Conservation (phyloP, 257 asterid genomes). For the Striga asiatica region DNA sequence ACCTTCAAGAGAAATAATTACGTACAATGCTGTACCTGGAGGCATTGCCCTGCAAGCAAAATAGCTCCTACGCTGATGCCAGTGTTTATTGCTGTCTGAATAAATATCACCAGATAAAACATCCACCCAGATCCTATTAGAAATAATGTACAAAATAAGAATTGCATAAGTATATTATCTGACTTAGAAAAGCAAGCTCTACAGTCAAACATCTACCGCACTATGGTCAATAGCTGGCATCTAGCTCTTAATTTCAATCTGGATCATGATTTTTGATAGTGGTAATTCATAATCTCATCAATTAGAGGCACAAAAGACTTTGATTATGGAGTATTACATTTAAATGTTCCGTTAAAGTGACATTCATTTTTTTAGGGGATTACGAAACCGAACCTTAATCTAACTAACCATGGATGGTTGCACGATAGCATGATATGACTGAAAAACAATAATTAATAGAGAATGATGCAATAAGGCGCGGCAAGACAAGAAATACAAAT, state of each 20-base stretch:
- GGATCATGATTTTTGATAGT: neutral
- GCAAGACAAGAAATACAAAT: too few species aligned
- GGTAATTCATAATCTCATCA: neutral
- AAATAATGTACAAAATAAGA: conserved; percentile 5
- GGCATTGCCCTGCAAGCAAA: conserved; percentile 83
- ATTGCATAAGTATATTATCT: neutral
- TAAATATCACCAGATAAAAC: conserved; percentile 77
- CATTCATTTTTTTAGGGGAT: too few species aligned
- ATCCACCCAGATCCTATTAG: conserved; percentile 81
- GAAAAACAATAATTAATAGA: too few species aligned
- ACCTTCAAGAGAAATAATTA: neutral
- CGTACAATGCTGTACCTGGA: conserved; percentile 51
- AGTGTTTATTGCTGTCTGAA: conserved; percentile 83
- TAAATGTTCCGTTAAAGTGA: too few species aligned
- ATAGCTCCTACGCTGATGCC: conserved; percentile 83
- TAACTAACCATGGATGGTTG: neutral
- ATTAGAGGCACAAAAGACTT: too few species aligned
- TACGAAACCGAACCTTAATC: neutral
- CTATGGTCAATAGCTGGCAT: neutral
- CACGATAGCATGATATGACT: too few species aligned
- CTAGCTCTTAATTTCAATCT: neutral
- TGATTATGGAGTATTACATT: too few species aligned
- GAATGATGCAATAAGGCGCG: too few species aligned
- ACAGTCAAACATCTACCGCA: too few species aligned
- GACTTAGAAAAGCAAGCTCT: neutral